A percentile compares a stretch with the other conserved stretches of the same genome.
phyloP scores from a whole-genome alignment of 1,284 basidiomycete genomes.

The Wallemia mellicola region DNA sequence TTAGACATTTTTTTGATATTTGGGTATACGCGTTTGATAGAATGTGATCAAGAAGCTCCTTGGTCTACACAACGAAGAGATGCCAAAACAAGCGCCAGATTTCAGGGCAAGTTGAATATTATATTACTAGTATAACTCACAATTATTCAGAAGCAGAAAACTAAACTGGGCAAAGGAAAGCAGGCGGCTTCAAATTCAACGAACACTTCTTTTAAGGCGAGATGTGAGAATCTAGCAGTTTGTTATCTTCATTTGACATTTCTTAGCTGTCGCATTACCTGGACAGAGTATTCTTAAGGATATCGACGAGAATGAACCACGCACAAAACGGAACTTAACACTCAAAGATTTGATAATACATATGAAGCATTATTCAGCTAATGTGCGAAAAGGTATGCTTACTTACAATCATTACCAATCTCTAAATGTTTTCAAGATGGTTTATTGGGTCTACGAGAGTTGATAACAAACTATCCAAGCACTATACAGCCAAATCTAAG shows the following conservation, averaged over 20 bases:
- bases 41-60: not conserved
- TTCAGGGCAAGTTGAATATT: not conserved
- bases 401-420: not conserved
- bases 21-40: not conserved
- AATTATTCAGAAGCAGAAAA: constrained; percentile 88
- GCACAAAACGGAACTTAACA: constrained; percentile 42
- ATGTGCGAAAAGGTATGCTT: constrained; percentile 32
- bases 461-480: constrained; percentile 34
- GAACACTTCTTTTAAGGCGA: constrained; percentile 81
- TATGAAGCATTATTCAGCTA: constrained; percentile 51
- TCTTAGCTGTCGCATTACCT: constrained; percentile 62
- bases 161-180: constrained; percentile 88
- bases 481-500: constrained; percentile 29
- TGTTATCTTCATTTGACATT: constrained; percentile 2
- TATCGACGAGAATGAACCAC: constrained; percentile 26
- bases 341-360: constrained; percentile 49
- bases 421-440: constrained; percentile 26
- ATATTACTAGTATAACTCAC: not conserved
- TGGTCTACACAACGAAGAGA: not conserved
- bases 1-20: not conserved
- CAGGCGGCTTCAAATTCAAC: constrained; percentile 51
- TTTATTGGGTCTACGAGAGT: constrained; percentile 46
- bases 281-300: constrained; percentile 38
- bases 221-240: constrained; percentile 24
- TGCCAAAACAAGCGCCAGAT: constrained; percentile 1